Conservation (phyloP, 2,329 filamentous ascomycete species). For the Scytalidium lignicola region DNA sequence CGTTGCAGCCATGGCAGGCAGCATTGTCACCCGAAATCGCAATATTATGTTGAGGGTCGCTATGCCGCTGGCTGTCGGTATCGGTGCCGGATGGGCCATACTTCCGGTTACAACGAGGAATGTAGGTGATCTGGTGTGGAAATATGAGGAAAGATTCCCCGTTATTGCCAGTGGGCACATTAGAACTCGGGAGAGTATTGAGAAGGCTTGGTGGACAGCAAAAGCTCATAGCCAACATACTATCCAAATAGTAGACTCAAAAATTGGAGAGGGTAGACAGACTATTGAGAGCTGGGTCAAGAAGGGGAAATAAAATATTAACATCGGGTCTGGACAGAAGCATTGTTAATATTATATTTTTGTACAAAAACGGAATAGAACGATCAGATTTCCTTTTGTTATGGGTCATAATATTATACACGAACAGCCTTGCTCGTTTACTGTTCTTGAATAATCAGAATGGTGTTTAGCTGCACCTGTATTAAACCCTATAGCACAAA, state of each 20-base stretch:
- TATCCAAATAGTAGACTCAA: conserved; percentile 70
- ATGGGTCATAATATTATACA: too few species aligned
- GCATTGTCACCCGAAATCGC: conserved; percentile 83
- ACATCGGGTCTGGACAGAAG: background rate
- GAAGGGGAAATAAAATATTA: conserved; percentile 53
- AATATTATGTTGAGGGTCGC: conserved; percentile 75
- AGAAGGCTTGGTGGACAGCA: conserved; percentile 67
- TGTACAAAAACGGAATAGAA: background rate
- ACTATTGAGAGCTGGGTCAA: conserved; percentile 83
- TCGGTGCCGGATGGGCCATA: conserved; percentile 77
- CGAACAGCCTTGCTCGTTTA: too few species aligned
- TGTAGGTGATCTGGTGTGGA: conserved; percentile 79
- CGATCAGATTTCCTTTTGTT: background rate
- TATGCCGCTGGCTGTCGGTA: conserved; percentile 72
- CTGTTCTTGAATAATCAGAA: too few species aligned
- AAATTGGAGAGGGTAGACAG: conserved; percentile 70
- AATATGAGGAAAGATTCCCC: conserved; percentile 86
- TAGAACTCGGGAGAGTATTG: conserved; percentile 61
- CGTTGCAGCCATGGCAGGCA: conserved; percentile 90
- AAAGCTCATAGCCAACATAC: conserved; percentile 69
- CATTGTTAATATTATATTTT: background rate
- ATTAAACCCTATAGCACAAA: too few species aligned
- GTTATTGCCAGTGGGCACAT: conserved; percentile 78
- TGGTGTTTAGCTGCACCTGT: too few species aligned
- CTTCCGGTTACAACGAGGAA: conserved; percentile 89